These are phyloP conservation scores for Tetraselmis chui DNA, from an alignment of 139 green algal genomes.

Conservation along the genomic window DNA sequence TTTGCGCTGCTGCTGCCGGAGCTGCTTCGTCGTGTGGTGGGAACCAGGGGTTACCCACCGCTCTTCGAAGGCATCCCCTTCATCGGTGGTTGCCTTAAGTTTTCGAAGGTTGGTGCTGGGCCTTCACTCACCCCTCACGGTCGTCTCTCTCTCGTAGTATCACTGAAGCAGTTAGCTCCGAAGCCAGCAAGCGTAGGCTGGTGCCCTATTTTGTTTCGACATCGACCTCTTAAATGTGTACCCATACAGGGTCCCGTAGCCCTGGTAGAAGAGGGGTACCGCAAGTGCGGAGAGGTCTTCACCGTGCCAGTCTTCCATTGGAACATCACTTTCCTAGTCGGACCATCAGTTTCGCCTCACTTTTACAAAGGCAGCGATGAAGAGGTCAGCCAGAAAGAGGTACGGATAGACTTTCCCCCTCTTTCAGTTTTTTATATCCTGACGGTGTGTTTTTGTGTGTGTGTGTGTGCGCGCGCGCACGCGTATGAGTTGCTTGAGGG, in stretches of 20 bases:
- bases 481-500: no score
- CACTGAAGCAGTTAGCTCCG: neutral
- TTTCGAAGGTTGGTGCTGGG: conserved; percentile 51
- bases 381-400: conserved; percentile 85
- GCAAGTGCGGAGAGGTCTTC: conserved; percentile 84
- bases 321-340: conserved; percentile 93
- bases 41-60: conserved; percentile 43
- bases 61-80: conserved; percentile 80
- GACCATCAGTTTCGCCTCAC: conserved; percentile 74
- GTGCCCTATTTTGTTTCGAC: neutral
- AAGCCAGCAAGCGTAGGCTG: neutral
- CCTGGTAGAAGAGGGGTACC: conserved; percentile 76
- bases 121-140: neutral
- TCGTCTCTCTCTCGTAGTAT: neutral
- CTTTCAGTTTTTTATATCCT: neutral
- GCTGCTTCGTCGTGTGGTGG: conserved; percentile 25
- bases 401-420: no score
- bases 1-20: conserved; percentile 20
- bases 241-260: conserved; percentile 64
- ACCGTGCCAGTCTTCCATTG: conserved; percentile 94
- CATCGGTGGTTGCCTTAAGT: conserved; percentile 91
- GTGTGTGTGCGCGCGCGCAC: no score
- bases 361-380: conserved; percentile 96
- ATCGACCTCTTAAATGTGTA: neutral
- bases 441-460: neutral